Percentiles rank a stretch among this genome's conserved stretches.
Conservation (phyloP, 768 basidiomycete species). For the Asterophora lycoperdoides region DNA sequence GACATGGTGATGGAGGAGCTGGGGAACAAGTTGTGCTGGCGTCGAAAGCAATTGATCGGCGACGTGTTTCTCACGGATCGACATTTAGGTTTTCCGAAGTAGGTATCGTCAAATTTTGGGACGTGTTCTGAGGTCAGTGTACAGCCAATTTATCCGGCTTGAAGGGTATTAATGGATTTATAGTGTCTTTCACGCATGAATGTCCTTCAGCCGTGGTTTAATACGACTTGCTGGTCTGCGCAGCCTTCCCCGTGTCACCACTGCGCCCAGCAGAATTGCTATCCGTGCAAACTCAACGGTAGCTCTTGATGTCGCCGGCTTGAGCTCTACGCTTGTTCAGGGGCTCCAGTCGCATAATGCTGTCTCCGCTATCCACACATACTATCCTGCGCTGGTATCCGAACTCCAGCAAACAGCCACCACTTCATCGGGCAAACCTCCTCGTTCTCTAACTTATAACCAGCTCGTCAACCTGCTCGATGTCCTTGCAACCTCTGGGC, state of each 20-base stretch:
- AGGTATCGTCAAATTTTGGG: conserved; percentile 17
- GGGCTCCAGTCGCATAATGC: conserved; percentile 23
- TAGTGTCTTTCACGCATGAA: conserved; percentile 49
- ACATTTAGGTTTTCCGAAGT: conserved; percentile 25
- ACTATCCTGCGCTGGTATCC: conserved; percentile 27
- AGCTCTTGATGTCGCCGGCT: conserved; percentile 7
- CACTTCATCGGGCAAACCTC: conserved; percentile 16
- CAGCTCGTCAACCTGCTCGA: conserved; percentile 39
- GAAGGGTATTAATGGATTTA: conserved; percentile 3
- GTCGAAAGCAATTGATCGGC: conserved; percentile 26
- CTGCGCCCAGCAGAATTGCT: conserved; percentile 13
- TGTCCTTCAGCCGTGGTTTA: conserved; percentile 49
- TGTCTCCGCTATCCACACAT: conserved; percentile 31
- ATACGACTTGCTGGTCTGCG: conserved; percentile 31
- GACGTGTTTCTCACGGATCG: conserved; percentile 29
- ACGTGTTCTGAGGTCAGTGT: conserved; percentile 5
- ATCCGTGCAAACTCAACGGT: conserved; percentile 13
- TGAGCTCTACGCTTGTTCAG: conserved; percentile 17
- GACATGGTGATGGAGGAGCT: conserved; percentile 57
- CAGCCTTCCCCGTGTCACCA: conserved; percentile 15
- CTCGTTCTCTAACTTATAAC: conserved; percentile 23
- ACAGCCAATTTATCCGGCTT: neutral
- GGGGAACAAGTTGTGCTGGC: conserved; percentile 19
- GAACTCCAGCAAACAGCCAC: conserved; percentile 17
- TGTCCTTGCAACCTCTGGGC: conserved; percentile 47